Percentiles rank a stretch among this genome's conserved stretches.
phyloP scores from a whole-genome alignment of 2,329 filamentous ascomycete genomes.

The Apiospora hydei region DNA sequence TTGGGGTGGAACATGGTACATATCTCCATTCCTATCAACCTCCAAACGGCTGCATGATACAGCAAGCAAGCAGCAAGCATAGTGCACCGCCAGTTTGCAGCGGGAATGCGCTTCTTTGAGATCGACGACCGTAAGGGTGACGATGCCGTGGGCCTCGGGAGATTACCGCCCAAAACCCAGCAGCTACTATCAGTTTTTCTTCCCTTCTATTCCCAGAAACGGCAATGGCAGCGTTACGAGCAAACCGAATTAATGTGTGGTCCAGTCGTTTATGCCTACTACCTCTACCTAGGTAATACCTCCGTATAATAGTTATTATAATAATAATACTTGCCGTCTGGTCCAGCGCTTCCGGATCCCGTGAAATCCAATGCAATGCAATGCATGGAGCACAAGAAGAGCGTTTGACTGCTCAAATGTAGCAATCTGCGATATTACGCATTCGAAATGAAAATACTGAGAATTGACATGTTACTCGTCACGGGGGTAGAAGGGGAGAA shows the following conservation, averaged over 20 bases:
- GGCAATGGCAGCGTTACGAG: background rate
- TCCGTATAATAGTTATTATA: background rate
- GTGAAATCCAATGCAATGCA: background rate
- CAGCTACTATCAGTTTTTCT: slow-evolving; percentile 1
- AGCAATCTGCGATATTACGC: background rate
- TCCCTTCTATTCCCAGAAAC: slow-evolving; percentile 11
- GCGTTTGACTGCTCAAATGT: background rate
- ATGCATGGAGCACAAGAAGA: background rate
- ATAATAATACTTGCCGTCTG: background rate
- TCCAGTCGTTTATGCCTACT: background rate
- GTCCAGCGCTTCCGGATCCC: slow-evolving; percentile 7
- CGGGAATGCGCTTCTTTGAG: slow-evolving; percentile 12
- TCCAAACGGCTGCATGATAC: background rate
- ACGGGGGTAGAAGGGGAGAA: background rate
- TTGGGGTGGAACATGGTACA: background rate
- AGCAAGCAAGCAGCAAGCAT: background rate
- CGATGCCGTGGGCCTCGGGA: slow-evolving; percentile 20
- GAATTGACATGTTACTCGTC: slow-evolving; percentile 20
- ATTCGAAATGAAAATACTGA: background rate
- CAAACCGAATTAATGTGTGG: slow-evolving; percentile 1
- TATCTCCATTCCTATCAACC: background rate
- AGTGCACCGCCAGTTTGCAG: background rate
- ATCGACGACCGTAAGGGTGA: slow-evolving; percentile 20
- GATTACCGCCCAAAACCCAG: slow-evolving; percentile 19
- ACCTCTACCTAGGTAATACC: background rate